Conservation (phyloP, 371 early-diverging fungal genomes). For the Mucor lusitanicus region DNA sequence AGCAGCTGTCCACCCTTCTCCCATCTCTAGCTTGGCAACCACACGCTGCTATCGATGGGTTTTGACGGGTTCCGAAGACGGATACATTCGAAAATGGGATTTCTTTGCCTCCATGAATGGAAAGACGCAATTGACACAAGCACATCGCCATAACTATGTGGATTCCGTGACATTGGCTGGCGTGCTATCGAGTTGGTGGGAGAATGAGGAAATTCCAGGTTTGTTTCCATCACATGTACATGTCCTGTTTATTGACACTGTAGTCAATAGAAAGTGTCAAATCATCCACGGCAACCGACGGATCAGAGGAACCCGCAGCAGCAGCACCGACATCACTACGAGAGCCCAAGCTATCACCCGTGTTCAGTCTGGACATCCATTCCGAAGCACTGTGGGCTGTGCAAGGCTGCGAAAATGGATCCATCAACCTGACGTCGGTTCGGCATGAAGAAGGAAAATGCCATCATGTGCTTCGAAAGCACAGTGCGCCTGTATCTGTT, state of each 20-base stretch:
- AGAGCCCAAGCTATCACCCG: conserved; percentile 80
- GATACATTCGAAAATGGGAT: conserved; percentile 92
- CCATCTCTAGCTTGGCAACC: conserved; percentile 74
- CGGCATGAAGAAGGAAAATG: conserved; percentile 94
- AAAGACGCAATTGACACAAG: conserved; percentile 76
- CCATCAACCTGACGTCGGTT: conserved; percentile 84
- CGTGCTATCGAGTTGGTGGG: conserved; percentile 89
- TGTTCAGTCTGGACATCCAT: conserved; percentile 88
- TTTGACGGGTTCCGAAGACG: conserved; percentile 93
- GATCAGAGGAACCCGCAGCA: conserved; percentile 7
- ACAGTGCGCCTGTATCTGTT: conserved; percentile 84
- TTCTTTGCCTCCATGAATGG: conserved; percentile 88
- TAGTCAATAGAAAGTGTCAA: conserved; percentile 18
- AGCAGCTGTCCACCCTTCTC: conserved; percentile 74
- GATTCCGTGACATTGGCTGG: conserved; percentile 90
- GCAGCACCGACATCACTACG: neutral
- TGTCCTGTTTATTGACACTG: neutral
- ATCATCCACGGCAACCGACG: neutral
- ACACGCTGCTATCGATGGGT: conserved; percentile 90
- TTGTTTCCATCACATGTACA: neutral
- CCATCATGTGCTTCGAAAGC: conserved; percentile 76
- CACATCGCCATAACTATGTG: conserved; percentile 82
- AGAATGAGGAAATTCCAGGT: conserved; percentile 77
- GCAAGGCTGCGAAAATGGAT: conserved; percentile 83
- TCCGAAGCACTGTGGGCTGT: conserved; percentile 88